Evolutionary conservation across 129 eudicot species (phyloP).

Genomic region (Flaveria bidentis): DNA sequence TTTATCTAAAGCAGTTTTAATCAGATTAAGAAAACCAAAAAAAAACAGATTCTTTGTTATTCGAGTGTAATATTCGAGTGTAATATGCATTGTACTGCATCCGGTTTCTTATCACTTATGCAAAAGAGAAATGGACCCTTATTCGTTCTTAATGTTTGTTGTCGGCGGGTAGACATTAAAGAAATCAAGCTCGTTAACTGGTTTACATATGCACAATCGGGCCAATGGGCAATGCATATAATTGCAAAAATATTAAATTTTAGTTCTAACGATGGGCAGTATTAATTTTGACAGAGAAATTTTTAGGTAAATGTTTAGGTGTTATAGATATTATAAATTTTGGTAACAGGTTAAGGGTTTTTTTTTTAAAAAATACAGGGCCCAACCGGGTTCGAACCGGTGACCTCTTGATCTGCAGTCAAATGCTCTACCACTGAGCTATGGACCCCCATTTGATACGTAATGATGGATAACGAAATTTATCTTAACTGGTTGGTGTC

Average conservation of each 20-base stretch:
- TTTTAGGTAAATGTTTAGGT: too few relatives aligned
- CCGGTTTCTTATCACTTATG: neutral
- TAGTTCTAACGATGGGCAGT: too few relatives aligned
- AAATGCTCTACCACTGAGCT: conserved; percentile 99
- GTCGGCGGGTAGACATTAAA: neutral
- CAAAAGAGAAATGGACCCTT: neutral
- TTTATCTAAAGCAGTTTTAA: neutral
- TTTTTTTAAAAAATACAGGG: conserved; percentile 39
- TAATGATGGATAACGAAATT: accelerated
- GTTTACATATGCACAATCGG: too few relatives aligned
- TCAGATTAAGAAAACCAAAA: neutral
- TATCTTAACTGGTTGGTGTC: too few relatives aligned
- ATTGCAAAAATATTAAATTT: too few relatives aligned
- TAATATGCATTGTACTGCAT: neutral
- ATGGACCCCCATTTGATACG: conserved; percentile 64
- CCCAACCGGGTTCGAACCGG: conserved; percentile 99
- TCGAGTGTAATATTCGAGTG: neutral
- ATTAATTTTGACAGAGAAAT: too few relatives aligned
- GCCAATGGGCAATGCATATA: too few relatives aligned
- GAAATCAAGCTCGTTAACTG: too few relatives aligned
- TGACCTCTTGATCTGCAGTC: conserved; percentile 99
- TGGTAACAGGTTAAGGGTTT: neutral
- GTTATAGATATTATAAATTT: too few relatives aligned
- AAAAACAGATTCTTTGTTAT: neutral
- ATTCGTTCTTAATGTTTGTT: neutral